Percentiles rank a stretch among this genome's conserved stretches.
phyloP scores from a whole-genome alignment of 2,329 filamentous ascomycete species.

The Fusarium subtropicale region DNA sequence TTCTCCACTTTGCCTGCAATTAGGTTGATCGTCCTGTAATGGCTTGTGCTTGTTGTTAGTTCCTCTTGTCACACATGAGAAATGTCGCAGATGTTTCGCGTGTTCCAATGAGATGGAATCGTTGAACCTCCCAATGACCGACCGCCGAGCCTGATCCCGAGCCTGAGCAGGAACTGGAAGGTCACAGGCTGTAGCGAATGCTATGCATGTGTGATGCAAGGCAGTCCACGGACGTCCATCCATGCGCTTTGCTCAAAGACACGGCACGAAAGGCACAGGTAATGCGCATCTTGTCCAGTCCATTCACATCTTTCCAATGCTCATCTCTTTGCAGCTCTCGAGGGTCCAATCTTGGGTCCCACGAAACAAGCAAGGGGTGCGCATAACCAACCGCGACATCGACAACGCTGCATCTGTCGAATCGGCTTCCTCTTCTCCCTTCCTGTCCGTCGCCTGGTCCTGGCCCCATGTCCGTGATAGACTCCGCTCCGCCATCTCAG shows the following conservation, averaged over 20 bases:
- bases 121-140: not conserved
- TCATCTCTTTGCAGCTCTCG: conserved; percentile 13
- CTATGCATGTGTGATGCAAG: not conserved
- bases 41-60: conserved; percentile 24
- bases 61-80: conserved; percentile 2
- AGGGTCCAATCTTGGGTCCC: conserved; percentile 22
- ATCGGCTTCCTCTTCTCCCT: conserved; percentile 29
- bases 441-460: conserved; percentile 22
- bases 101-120: conserved; percentile 5
- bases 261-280: conserved; percentile 13
- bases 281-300: conserved; percentile 8
- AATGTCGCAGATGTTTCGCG: conserved; percentile 23
- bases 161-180: conserved; percentile 6
- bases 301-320: conserved; percentile 21
- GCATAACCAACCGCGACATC: conserved; percentile 33
- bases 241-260: conserved; percentile 1
- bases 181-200: not conserved
- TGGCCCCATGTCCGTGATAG: conserved; percentile 20
- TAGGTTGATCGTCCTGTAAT: conserved; percentile 39
- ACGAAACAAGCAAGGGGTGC: conserved; percentile 39
- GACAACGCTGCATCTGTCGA: conserved; percentile 12
- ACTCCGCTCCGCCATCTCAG: conserved; percentile 28
- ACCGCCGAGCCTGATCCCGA: not conserved
- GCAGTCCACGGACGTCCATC: not conserved
- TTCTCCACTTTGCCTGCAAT: conserved; percentile 36